phyloP scores from a whole-genome alignment of 768 basidiomycete species.

The Serendipita sp. region DNA sequence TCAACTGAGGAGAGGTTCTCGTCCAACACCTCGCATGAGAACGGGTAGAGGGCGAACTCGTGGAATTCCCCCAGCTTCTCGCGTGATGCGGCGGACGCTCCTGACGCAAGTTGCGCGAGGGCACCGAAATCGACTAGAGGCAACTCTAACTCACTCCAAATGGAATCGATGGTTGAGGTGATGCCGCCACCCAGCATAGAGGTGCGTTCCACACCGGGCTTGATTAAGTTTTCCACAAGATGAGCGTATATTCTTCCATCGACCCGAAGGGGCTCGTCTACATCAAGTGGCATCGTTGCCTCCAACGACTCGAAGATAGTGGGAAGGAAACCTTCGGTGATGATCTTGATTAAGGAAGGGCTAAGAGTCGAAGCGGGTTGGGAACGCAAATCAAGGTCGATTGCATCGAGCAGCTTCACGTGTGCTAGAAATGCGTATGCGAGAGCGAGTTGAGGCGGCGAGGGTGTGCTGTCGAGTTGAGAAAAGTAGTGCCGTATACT shows the following conservation, averaged over 20 bases:
- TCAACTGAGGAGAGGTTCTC: conserved; percentile 25
- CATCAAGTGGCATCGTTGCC: conserved; percentile 15
- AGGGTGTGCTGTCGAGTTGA: neutral
- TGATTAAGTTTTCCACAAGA: conserved; percentile 25
- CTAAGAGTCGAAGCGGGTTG: conserved; percentile 17
- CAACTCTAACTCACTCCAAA: conserved; percentile 17
- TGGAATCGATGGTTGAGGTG: conserved; percentile 13
- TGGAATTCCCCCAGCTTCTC: neutral
- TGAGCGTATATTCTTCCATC: conserved; percentile 38
- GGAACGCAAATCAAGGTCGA: conserved; percentile 15
- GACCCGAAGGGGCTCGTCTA: conserved; percentile 25
- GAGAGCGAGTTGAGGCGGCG: conserved; percentile 14
- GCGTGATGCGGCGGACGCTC: neutral
- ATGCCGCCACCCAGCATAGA: conserved; percentile 21
- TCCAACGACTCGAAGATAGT: conserved; percentile 22
- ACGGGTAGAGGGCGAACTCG: conserved; percentile 22
- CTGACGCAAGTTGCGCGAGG: conserved; percentile 17
- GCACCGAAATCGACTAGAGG: conserved; percentile 17
- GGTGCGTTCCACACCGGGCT: conserved; percentile 16
- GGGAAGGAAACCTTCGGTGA: conserved; percentile 29
- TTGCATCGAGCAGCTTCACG: conserved; percentile 22
- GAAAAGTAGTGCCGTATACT: conserved; percentile 8
- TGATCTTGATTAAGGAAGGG: conserved; percentile 18
- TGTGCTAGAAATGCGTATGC: conserved; percentile 28
- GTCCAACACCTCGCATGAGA: conserved; percentile 27